phyloP scores from a whole-genome alignment of 331 rosid genomes.

The Quercus lobata region DNA sequence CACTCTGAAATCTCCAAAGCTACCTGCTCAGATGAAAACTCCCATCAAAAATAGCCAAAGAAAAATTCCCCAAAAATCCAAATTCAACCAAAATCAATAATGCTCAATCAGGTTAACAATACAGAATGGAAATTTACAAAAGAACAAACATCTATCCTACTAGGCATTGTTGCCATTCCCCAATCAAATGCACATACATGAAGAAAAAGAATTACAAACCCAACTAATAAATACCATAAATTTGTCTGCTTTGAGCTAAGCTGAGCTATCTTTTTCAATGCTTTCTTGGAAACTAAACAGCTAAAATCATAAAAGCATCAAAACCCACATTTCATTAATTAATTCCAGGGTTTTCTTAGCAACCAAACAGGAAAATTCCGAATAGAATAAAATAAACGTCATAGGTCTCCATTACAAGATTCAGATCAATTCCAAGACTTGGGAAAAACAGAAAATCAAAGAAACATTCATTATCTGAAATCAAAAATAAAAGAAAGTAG shows the following conservation, averaged over 20 bases:
- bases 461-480: neutral
- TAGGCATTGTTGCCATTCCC: neutral
- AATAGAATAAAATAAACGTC: neutral
- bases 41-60: slow-evolving; percentile 2
- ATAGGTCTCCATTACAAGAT: neutral
- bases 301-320: neutral
- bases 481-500: neutral
- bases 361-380: neutral
- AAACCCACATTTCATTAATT: neutral
- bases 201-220: neutral
- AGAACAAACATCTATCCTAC: neutral
- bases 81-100: slow-evolving; percentile 12
- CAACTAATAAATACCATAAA: neutral
- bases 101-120: slow-evolving; percentile 2
- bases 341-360: neutral
- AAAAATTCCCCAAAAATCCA: neutral
- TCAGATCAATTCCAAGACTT: neutral
- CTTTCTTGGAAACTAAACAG: neutral
- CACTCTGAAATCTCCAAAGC: slow-evolving; percentile 21
- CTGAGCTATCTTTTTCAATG: neutral
- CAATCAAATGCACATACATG: neutral
- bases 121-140: neutral
- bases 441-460: neutral
- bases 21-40: slow-evolving; percentile 20
- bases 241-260: neutral